phyloP scores from a whole-genome alignment of 2,329 filamentous ascomycete genomes.

The Stachybotrys chlorohalonatus region DNA sequence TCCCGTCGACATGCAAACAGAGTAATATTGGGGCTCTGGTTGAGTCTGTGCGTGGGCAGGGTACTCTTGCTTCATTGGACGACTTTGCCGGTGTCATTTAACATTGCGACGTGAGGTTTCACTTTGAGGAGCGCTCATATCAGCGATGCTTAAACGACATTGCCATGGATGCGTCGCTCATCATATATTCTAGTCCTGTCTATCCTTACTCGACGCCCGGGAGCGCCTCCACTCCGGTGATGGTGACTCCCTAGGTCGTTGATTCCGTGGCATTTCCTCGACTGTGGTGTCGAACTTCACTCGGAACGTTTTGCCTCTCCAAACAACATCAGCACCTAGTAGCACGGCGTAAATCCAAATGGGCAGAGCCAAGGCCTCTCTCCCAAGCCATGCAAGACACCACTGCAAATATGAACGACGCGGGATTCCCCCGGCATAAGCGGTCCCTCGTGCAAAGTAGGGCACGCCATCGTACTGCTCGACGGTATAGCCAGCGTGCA shows the following conservation, averaged over 20 bases:
- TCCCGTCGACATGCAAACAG: neutral
- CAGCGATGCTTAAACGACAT: no score
- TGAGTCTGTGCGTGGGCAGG: no score
- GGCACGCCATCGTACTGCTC: conserved; percentile 67
- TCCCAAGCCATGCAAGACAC: conserved; percentile 73
- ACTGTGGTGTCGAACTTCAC: conserved; percentile 83
- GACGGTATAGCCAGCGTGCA: conserved; percentile 66
- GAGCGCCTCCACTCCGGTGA: conserved; percentile 12
- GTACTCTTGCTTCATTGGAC: no score
- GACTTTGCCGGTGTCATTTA: no score
- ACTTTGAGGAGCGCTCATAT: no score
- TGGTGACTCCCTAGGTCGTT: conserved; percentile 2
- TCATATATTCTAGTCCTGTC: conserved; percentile 9
- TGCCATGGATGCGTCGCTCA: neutral
- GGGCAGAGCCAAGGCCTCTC: conserved; percentile 74
- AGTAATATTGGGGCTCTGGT: no score
- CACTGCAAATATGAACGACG: conserved; percentile 58
- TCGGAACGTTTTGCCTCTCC: conserved; percentile 75
- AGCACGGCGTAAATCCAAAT: conserved; percentile 88
- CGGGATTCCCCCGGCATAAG: conserved; percentile 26
- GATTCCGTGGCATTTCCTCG: conserved; percentile 21
- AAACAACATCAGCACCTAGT: conserved; percentile 78
- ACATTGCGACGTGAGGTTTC: no score
- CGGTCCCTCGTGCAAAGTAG: conserved; percentile 51
- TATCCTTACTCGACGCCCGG: conserved; percentile 14